These are phyloP conservation scores for Hordeum marinum DNA, from an alignment of 176 grass and related monocot species.

Conservation along the genomic window DNA sequence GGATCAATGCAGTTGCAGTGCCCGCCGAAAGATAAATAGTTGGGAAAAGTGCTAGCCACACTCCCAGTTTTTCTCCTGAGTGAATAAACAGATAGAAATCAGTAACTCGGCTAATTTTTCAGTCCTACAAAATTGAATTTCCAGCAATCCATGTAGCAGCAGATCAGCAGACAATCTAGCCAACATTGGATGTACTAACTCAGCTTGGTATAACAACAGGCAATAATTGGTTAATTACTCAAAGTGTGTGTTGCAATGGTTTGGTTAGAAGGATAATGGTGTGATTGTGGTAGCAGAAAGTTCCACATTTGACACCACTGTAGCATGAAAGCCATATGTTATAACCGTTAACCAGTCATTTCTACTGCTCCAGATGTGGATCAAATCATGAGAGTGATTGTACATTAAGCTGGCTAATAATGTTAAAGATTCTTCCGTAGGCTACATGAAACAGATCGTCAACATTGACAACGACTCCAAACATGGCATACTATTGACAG, in stretches of 20 bases:
- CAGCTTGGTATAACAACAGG: conserved; percentile 13
- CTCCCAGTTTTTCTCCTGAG: conserved; percentile 80
- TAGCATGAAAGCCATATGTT: not conserved
- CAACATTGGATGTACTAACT: conserved; percentile 1
- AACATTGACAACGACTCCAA: not conserved
- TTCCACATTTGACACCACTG: not conserved
- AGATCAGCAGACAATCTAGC: conserved; percentile 17
- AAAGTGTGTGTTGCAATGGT: not conserved
- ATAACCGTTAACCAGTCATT: conserved; percentile 1
- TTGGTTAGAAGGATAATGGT: too few species aligned
- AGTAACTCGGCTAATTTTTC: not conserved
- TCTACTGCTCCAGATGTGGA: not conserved
- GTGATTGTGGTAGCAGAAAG: conserved; percentile 4
- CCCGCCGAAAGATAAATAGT: conserved; percentile 95
- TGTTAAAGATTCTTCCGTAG: conserved; percentile 29
- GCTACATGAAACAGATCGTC: conserved; percentile 11
- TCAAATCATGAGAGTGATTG: conserved; percentile 12
- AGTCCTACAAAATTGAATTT: not conserved
- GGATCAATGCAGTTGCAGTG: conserved; percentile 87
- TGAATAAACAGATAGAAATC: not conserved
- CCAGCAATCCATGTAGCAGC: not conserved
- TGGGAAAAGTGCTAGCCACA: conserved; percentile 91
- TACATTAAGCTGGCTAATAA: conserved; percentile 11
- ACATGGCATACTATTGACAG: conserved; percentile 17
- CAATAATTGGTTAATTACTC: conserved; percentile 17